These are phyloP conservation scores for Conringia planisiliqua DNA, from an alignment of 345 rosid species.

Conservation along the genomic window DNA sequence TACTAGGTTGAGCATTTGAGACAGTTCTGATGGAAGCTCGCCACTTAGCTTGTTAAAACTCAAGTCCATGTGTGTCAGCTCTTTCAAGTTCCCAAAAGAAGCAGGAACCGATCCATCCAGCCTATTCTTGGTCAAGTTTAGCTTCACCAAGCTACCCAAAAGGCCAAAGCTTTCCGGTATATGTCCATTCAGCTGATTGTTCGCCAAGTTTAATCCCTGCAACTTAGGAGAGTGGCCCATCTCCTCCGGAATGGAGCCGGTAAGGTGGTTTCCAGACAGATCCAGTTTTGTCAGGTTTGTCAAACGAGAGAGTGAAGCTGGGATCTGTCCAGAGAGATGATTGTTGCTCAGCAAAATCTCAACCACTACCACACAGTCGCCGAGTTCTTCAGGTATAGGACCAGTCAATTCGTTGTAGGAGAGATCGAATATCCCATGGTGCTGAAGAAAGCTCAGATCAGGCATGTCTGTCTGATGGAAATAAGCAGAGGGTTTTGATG, in stretches of 20 bases:
- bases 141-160: constrained; percentile 65
- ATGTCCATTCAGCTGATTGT: constrained; percentile 61
- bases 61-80: constrained; percentile 74
- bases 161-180: constrained; percentile 67
- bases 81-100: constrained; percentile 66
- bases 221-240: constrained; percentile 58
- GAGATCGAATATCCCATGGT: constrained; percentile 73
- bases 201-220: constrained; percentile 78
- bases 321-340: constrained; percentile 67
- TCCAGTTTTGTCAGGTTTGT: constrained; percentile 70
- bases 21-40: constrained; percentile 55
- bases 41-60: constrained; percentile 64
- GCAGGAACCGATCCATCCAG: constrained; percentile 56
- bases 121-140: constrained; percentile 65
- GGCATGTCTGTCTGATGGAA: constrained; percentile 66
- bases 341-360: constrained; percentile 66
- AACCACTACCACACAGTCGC: constrained; percentile 62
- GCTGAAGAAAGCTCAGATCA: constrained; percentile 76
- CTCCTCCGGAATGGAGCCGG: constrained; percentile 61
- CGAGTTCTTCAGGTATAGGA: constrained; percentile 64
- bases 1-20: constrained; percentile 60
- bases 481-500: constrained; percentile 55
- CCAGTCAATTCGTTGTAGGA: constrained; percentile 70
- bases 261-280: constrained; percentile 62
- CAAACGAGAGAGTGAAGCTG: constrained; percentile 60